Base-by-base conservation (phyloP, 345 rosid species). In the Salix brachista region DNA sequence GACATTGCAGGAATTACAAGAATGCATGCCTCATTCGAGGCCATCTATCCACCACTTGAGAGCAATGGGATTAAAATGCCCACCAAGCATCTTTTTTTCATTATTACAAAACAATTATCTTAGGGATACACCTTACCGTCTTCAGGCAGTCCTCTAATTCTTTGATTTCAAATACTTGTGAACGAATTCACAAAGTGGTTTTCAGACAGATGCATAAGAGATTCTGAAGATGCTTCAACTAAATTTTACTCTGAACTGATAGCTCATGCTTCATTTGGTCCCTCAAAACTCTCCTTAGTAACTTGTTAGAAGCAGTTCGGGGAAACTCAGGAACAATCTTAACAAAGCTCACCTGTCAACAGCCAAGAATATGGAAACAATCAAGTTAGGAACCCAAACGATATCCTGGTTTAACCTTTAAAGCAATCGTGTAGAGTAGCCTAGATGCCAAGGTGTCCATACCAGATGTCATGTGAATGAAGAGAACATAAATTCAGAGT, bases 221-320 rank as follows among this genome's bases (percentile, higher is more conserved):
- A 46, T 5, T 42, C 37, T n/a, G 69, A 76, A 25, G 64, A 58
- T 62, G 78, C 74, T 41, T 67, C 54, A 13, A 3, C 73, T 80
- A 80, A 1, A 80, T 69, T 76, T 76, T 80, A 36, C 83, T 80
- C 46, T 81, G 76, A n/a, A 62, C 64, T n/a, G 85, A 77, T 41
- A 84, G 78, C 78, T 90, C 89, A 9, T 78, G 87, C 83, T 78
- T 87, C 73, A 89, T 73, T 74, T 88, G 86, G 78, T 91, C 92
- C 85, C 92, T 88, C 86, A 92, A 70, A 5, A 86, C 89, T 83
- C 98, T 87, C 79, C 97, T 89, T 13, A 94, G 73, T 70, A 93
- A 76, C 85, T 94, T 94, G 85, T 91, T 91, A 0, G 96, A 92
- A 56, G 99, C 95, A 21, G 95, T 92, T 76, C 97, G 84, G 3